Base-by-base conservation (phyloP, 169 alveolate species). In the Cryptosporidium baileyi region DNA sequence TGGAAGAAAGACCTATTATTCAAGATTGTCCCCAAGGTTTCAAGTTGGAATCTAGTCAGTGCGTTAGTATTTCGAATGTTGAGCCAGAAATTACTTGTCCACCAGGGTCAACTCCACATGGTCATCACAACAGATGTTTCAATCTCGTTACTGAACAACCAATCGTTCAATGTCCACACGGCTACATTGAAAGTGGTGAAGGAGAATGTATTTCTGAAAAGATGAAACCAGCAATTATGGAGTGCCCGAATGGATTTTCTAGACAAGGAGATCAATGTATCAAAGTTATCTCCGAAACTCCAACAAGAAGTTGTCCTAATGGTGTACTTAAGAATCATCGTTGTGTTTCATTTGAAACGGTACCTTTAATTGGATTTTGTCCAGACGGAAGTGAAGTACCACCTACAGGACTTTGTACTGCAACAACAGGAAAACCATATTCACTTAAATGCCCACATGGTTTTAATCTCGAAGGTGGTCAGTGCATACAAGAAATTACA, bases 351-450 rank as follows among this genome's bases (percentile, higher is more conserved):
- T 74, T 74, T 51, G 85, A 74, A 24, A 74, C 85, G 4, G 85
- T 60, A 38, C 60, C 85, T 41, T 36, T 74, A 45, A 74, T 74
- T 40, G 85, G 85, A 26, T 74, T 74, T 51, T 74, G 85, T 24
- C 85, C 85, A 8, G 85, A 74, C 36, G 85, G 85, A 41, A 74
- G 85, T 54, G 85, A 74, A 74, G 85, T 74, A 2, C 85, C 85
- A 11, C 85, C 85, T 52, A 74, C 67, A 5, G 85, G 85, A 3
- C 28, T 74, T 4, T 74, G 85, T 26, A 74, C 85, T 1, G 85
- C 67, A 17, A 54, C 85, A 15, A 74, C 85, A 52, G 85, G 85
- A 13, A 74, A 74, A 41, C 85, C 85, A 17, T 74, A 40, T 34
- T 49, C 85, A 24, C 38, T 74, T 8, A 74, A 74, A 26, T 74